Evolutionary conservation across 2,329 filamentous ascomycete species (phyloP), one percentile per base, ranked within the genome.

Genomic region (Aspergillus sp.): DNA sequence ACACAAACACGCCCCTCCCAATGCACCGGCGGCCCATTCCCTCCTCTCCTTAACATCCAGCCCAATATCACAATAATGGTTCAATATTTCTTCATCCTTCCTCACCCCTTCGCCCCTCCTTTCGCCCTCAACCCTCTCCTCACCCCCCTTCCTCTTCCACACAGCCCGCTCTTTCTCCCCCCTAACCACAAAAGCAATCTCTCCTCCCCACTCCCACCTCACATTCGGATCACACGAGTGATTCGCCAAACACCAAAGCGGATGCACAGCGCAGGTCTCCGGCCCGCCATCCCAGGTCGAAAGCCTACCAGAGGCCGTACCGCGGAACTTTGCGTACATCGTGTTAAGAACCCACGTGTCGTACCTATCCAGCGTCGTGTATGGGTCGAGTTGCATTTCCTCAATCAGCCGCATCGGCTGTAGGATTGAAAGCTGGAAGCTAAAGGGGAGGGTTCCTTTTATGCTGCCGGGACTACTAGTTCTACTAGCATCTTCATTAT

Each of bases 171-270:
- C 74, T 12, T 65, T 65, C 25, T 64, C 59, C 27, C 56, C 63
- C 21, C 76, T 62, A 12, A 70, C 74, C 17, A 70, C 64, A 65
- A 76, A 76, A 3, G 70, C 74, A 55, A 77, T 76, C 63, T 77
- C 73, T 4, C 71, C 72, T 49, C 89, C 87, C 91, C 93, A 97
- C 68, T 96, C 90, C 95, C 95, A 99, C 3, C 85, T 85, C 40
- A 98, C 92, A 73, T 96, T 97, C 8, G 95, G 95, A 70, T 96
- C 87, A 76, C 95, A 99, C 72, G 92, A 91, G 73, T 99, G 95
- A 69, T 99, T 99, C 27, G 93, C 93, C 31, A 98, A 81, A 75
- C 93, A 98, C 92, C 95, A 99, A 66, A 96, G 86, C 2, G 93
- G 92, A 76, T 98, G 93, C 27, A 98, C 93, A 27, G 93, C 93